phyloP scores from a whole-genome alignment of 2,329 filamentous ascomycete genomes.

The Didymella pomorum region DNA sequence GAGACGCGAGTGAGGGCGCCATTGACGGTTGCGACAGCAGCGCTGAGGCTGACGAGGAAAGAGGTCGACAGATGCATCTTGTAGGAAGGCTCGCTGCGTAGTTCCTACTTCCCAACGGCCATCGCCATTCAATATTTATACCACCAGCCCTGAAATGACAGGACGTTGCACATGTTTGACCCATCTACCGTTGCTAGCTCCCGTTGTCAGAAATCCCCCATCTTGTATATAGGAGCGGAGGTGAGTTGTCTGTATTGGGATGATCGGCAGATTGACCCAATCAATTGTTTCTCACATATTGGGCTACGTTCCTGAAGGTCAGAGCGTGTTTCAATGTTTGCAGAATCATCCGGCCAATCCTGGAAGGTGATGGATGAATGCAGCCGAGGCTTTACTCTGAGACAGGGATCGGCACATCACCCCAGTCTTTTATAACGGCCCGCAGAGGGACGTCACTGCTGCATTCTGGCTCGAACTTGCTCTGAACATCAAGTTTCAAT shows the following conservation, averaged over 20 bases:
- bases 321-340: background rate
- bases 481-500: background rate
- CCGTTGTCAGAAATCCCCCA: background rate
- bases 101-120: background rate
- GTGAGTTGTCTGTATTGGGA: background rate
- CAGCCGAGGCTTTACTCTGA: background rate
- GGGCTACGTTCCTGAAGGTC: background rate
- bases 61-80: conserved; percentile 20
- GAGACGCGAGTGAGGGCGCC: conserved; percentile 47
- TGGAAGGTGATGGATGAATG: background rate
- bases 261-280: background rate
- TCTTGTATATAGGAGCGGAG: background rate
- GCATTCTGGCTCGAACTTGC: background rate
- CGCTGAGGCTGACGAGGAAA: conserved; percentile 6
- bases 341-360: background rate
- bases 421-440: background rate
- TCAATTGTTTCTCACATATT: background rate
- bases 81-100: background rate
- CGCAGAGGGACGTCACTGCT: background rate
- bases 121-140: background rate
- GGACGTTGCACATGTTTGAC: background rate
- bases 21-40: conserved; percentile 20
- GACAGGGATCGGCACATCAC: conserved; percentile 9
- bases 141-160: background rate
- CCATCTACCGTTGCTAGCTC: background rate